Evolutionary conservation across 2,329 filamentous ascomycete genomes (phyloP).

Genomic region (Sordariomycetes sp.): DNA sequence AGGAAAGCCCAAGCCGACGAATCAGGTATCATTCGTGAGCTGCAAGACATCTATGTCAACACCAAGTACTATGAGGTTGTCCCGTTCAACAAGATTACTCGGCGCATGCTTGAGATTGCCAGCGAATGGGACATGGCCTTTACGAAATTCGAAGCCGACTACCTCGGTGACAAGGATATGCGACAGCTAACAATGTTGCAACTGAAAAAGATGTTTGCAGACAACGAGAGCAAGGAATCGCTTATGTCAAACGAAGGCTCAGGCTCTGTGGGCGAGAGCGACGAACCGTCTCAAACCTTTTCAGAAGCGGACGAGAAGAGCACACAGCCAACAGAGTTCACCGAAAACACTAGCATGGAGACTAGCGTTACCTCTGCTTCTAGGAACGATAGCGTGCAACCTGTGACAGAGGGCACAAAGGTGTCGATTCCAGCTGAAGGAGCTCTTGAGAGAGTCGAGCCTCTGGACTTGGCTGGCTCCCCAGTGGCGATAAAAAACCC

Average conservation of each 20-base stretch:
- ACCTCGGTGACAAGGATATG: constrained; percentile 95
- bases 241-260: constrained; percentile 60
- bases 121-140: constrained; percentile 91
- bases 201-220: constrained; percentile 87
- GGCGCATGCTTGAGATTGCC: constrained; percentile 86
- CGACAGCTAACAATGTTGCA: constrained; percentile 85
- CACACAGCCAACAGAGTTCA: constrained; percentile 30
- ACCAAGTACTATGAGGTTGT: constrained; percentile 97
- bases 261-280: constrained; percentile 41
- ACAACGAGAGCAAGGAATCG: constrained; percentile 75
- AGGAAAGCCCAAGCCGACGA: constrained; percentile 82
- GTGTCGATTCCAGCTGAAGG: constrained; percentile 18
- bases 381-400: no score
- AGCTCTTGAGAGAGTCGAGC: constrained; percentile 36
- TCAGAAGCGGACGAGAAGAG: constrained; percentile 38
- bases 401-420: constrained; percentile 24
- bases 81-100: constrained; percentile 79
- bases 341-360: constrained; percentile 21
- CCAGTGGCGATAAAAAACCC: constrained; percentile 15
- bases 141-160: constrained; percentile 83
- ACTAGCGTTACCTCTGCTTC: constrained; percentile 12
- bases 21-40: constrained; percentile 58
- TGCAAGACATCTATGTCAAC: constrained; percentile 85
- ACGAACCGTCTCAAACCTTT: constrained; percentile 37
- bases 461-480: constrained; percentile 37